These are phyloP conservation scores for Dictyostelium firmibasis DNA, from an alignment of 78 protist genomes.

Conservation along the genomic window DNA sequence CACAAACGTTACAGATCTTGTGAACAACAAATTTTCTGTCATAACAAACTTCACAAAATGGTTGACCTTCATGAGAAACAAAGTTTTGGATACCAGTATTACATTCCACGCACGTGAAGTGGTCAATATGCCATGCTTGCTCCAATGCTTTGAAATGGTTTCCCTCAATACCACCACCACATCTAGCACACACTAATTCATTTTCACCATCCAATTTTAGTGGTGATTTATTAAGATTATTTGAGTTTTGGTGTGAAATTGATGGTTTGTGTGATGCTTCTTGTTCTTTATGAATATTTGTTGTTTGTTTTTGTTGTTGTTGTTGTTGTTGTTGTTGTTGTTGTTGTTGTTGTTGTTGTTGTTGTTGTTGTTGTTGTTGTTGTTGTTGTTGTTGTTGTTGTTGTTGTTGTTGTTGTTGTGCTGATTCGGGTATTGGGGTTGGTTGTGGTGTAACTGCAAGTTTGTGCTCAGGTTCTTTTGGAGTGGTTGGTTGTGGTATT, in stretches of 20 bases:
- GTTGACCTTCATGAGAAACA: slow-evolving; percentile 43
- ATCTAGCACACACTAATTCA: slow-evolving; percentile 32
- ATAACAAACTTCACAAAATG: slow-evolving; percentile 59
- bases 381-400: background rate
- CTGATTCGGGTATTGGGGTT: background rate
- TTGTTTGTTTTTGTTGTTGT: background rate
- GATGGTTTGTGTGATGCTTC: background rate
- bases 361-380: background rate
- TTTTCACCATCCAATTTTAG: background rate
- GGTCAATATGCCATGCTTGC: slow-evolving; percentile 74
- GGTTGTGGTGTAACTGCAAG: background rate
- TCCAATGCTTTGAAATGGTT: slow-evolving; percentile 69
- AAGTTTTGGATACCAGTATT: slow-evolving; percentile 38
- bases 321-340: background rate
- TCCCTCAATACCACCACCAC: slow-evolving; percentile 43
- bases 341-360: background rate
- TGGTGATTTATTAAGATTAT: background rate
- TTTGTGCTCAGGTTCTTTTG: background rate
- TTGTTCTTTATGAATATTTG: background rate
- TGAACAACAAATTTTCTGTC: slow-evolving; percentile 58
- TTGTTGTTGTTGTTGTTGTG: background rate
- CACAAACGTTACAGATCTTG: slow-evolving; percentile 18
- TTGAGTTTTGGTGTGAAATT: background rate
- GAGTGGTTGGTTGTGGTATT: background rate
- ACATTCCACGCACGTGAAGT: slow-evolving; percentile 52